phyloP scores from a whole-genome alignment of 1,139 yeast genomes.

The Yamadazyma trypodendri region DNA sequence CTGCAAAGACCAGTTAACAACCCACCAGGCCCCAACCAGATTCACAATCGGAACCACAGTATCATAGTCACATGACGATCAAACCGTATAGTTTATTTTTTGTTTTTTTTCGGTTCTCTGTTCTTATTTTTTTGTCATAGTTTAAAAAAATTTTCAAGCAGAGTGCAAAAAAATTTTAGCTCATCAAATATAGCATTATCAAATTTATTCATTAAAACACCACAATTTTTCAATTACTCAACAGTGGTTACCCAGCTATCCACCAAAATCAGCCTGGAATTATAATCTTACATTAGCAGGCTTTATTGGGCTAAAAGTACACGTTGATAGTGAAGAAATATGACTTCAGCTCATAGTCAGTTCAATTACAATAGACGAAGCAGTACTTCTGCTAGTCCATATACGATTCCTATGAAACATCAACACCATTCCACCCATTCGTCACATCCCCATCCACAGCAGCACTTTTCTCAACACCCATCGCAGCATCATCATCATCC shows the following conservation, averaged over 20 bases:
- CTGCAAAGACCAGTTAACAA: too few relatives aligned
- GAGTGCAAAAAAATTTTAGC: constrained; percentile 2
- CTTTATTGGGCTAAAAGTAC: not conserved
- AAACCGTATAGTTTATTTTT: too few relatives aligned
- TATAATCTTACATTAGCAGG: not conserved
- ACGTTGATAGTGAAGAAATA: too few relatives aligned
- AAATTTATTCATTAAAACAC: not conserved
- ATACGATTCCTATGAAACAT: constrained; percentile 33
- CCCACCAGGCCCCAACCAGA: too few relatives aligned
- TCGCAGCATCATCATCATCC: constrained; percentile 8
- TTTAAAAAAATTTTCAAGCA: not conserved
- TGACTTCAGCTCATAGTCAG: constrained; percentile 28
- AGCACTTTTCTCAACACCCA: constrained; percentile 7
- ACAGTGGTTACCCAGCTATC: too few relatives aligned
- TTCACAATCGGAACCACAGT: too few relatives aligned
- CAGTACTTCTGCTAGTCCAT: constrained; percentile 30
- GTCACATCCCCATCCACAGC: constrained; percentile 10
- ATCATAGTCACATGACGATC: too few relatives aligned
- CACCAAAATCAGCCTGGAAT: too few relatives aligned
- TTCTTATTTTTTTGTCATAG: not conserved
- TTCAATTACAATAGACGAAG: constrained; percentile 34
- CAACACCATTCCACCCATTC: constrained; percentile 11
- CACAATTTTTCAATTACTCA: not conserved
- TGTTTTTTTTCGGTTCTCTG: not conserved
- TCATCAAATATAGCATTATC: not conserved